Base-by-base conservation (phyloP, 306 rosid genomes). In the Vigna hirtella region DNA sequence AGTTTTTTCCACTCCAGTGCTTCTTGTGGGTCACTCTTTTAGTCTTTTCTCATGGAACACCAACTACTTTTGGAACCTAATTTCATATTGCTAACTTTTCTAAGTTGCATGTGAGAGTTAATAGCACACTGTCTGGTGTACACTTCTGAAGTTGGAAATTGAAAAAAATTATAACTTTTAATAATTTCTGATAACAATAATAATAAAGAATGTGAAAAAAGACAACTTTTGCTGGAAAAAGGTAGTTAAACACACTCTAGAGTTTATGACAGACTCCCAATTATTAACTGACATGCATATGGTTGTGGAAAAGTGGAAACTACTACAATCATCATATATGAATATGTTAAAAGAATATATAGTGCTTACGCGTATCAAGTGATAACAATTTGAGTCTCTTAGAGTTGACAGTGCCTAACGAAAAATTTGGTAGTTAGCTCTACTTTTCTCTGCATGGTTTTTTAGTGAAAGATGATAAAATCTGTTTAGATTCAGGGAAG, bases 401-500 rank as follows among this genome's bases (percentile, higher is more conserved):
- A 30, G 2, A 15, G 30, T 30, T 30, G 42, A 28, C 66, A 14
- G 2, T 7, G 13, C 5, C 16, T 24, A 57, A 57, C 1, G 2
- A 24, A 57, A 24, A n/a, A 24, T 1, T 57, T 57, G 64, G 64
- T 6, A 24, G 64, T 20, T 9, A 55, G 61, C 34, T 26, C 34
- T 22, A 24, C 34, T 57, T 26, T 26, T 11, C 9, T 61, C 9
- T 61, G 15, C 43, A 4, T 61, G 43, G 18, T 61, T 7, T 61
- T 61, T 14, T 2, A 15, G 30, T 61, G 47, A 66, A 66, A 67
- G 16, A 26, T 26, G 49, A 2, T 18, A 66, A 8, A 66, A 57
- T 34, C 9, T 9, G 17, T 73, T 53, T 53, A 34, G 56, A 59
- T 62, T 62, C 66, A 61, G 64, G 53, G 66, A 62, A 42, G 69